Percentiles rank a stretch among this genome's conserved stretches.
Evolutionary conservation across 352 stramenopile genomes (phyloP).

Genomic region (Phytophthora agathidicida): DNA sequence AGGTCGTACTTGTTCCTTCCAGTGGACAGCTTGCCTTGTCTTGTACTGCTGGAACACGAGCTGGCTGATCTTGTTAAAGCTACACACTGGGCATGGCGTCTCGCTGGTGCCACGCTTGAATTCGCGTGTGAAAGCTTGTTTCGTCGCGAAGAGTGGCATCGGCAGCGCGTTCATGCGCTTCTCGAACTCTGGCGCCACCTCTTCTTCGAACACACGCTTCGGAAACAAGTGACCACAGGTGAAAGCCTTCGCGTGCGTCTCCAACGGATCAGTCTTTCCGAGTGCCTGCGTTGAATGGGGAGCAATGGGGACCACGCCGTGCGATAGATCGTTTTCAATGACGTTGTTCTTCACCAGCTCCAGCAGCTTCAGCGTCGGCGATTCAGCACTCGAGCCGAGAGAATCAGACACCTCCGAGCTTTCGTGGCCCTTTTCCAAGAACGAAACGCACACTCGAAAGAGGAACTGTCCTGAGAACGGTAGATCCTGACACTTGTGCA

Average conservation of each 20-base stretch:
- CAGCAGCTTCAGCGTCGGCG: conserved; percentile 46
- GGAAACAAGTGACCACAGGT: conserved; percentile 85
- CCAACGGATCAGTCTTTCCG: conserved; percentile 83
- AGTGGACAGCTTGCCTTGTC: conserved; percentile 1
- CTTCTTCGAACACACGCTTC: conserved; percentile 87
- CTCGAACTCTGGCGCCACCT: conserved; percentile 83
- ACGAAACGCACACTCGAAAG: conserved; percentile 73
- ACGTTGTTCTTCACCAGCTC: conserved; percentile 82
- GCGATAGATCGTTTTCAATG: conserved; percentile 69
- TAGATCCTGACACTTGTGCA: conserved; percentile 74
- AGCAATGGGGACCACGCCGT: conserved; percentile 52
- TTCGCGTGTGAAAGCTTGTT: conserved; percentile 66
- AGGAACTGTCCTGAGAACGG: conserved; percentile 84
- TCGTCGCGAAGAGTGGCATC: conserved; percentile 65
- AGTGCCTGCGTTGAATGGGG: conserved; percentile 71
- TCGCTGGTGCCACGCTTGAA: conserved; percentile 68
- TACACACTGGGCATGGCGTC: conserved; percentile 80
- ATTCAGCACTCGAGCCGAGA: conserved; percentile 8
- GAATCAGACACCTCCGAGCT: conserved; percentile 8
- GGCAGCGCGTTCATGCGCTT: conserved; percentile 76
- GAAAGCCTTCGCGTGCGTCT: conserved; percentile 88
- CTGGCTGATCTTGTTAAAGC: conserved; percentile 81
- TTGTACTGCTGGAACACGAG: conserved; percentile 51
- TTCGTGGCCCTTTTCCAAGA: conserved; percentile 45
- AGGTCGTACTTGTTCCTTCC: background rate